phyloP scores from a whole-genome alignment of 2,329 filamentous ascomycete species.

The Raffaelea deltoideospora region DNA sequence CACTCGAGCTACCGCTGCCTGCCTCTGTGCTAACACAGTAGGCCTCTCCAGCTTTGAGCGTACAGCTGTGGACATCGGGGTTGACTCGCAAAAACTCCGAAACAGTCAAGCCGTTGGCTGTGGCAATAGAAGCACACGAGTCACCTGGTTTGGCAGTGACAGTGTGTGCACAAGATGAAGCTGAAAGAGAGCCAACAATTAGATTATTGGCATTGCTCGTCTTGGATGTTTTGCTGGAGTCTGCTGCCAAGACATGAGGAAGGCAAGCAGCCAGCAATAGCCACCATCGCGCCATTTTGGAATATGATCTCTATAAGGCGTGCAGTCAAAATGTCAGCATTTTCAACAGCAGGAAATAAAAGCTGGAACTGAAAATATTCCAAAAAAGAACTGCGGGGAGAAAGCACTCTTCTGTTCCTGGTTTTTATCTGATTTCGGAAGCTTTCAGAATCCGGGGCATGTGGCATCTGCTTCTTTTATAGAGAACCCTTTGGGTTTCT shows the following conservation, averaged over 20 bases:
- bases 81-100: slow-evolving; percentile 7
- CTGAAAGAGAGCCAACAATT: not conserved
- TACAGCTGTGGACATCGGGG: slow-evolving; percentile 5
- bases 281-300: not conserved
- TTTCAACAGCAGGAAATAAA: not conserved
- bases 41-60: slow-evolving; percentile 1
- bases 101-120: slow-evolving; percentile 11
- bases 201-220: too few species aligned
- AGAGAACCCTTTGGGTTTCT: too few species aligned
- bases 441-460: too few species aligned
- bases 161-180: slow-evolving; percentile 8
- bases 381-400: too few species aligned
- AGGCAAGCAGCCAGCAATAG: not conserved
- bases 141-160: slow-evolving; percentile 12
- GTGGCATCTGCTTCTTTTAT: too few species aligned
- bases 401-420: too few species aligned
- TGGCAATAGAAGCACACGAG: slow-evolving; percentile 12
- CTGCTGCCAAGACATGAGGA: not conserved
- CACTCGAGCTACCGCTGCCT: not conserved
- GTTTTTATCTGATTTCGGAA: too few species aligned
- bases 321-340: too few species aligned
- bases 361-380: too few species aligned
- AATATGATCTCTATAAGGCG: not conserved
- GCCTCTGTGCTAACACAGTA: slow-evolving; percentile 5
- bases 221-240: too few species aligned